Conservation (phyloP, 2,329 filamentous ascomycete species). For the Dothistroma septosporum region DNA sequence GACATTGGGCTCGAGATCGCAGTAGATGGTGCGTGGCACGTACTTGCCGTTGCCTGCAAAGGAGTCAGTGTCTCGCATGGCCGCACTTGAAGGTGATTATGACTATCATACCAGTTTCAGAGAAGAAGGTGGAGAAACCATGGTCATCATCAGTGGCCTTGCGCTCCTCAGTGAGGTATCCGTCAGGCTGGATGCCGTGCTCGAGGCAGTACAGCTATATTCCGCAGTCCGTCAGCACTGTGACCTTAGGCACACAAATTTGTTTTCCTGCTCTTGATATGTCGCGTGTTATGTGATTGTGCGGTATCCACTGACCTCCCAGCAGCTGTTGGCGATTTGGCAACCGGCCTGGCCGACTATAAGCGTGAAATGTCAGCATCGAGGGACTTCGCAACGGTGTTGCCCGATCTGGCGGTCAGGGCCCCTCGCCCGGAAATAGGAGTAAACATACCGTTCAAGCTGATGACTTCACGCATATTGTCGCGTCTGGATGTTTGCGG, state of each 20-base stretch:
- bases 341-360: slow-evolving; percentile 99
- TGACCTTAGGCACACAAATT: slow-evolving; percentile 31
- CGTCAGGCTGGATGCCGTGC: slow-evolving; percentile 99
- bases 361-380: slow-evolving; percentile 52
- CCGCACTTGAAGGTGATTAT: slow-evolving; percentile 60
- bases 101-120: slow-evolving; percentile 81
- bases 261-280: slow-evolving; percentile 17
- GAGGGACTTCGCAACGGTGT: slow-evolving; percentile 12
- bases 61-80: slow-evolving; percentile 22
- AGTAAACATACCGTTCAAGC: slow-evolving; percentile 77
- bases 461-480: slow-evolving; percentile 99
- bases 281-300: slow-evolving; percentile 16
- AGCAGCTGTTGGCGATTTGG: slow-evolving; percentile 99
- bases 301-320: slow-evolving; percentile 75
- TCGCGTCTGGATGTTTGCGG: slow-evolving; percentile 19
- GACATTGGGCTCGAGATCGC: slow-evolving; percentile 99
- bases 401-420: slow-evolving; percentile 40
- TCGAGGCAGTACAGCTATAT: slow-evolving; percentile 96
- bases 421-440: slow-evolving; percentile 32
- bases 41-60: slow-evolving; percentile 89
- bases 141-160: slow-evolving; percentile 90
- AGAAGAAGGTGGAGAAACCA: slow-evolving; percentile 99
- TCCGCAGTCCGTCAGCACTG: slow-evolving; percentile 29
- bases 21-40: slow-evolving; percentile 97
- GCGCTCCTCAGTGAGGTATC: slow-evolving; percentile 96